Conservation (phyloP, 129 eudicot genomes). For the Gnaphalium uliginosum region DNA sequence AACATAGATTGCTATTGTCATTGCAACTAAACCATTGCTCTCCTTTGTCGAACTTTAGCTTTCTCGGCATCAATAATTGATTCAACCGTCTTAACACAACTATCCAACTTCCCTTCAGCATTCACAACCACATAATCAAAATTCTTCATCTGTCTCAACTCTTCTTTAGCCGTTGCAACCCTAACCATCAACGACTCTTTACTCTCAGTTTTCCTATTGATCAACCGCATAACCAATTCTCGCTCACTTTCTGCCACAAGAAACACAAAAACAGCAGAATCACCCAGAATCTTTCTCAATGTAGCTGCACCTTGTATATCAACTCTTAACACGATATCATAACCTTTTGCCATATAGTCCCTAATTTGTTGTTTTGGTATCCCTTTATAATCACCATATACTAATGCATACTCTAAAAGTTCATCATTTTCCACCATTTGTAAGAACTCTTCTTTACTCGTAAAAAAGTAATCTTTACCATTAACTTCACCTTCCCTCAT, state of each 20-base stretch:
- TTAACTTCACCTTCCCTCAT: conserved; percentile 73
- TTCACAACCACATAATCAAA: conserved; percentile 91
- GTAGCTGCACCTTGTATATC: conserved; percentile 84
- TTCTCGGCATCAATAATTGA: conserved; percentile 93
- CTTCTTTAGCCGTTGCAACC: conserved; percentile 75
- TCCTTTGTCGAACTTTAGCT: conserved; percentile 67
- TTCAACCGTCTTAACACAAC: conserved; percentile 61
- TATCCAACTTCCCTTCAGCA: conserved; percentile 74
- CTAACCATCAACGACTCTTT: conserved; percentile 76
- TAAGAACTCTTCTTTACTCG: conserved; percentile 68
- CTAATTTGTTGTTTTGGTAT: conserved; percentile 68
- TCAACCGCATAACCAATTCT: conserved; percentile 73
- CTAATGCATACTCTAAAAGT: conserved; percentile 70
- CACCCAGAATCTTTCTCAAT: conserved; percentile 65
- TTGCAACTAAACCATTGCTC: conserved; percentile 36
- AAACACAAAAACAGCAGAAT: conserved; percentile 68
- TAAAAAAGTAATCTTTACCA: conserved; percentile 81
- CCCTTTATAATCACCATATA: conserved; percentile 69
- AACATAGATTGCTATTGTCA: conserved; percentile 8
- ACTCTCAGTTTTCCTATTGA: conserved; percentile 78
- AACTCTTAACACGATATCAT: conserved; percentile 75
- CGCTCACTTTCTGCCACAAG: conserved; percentile 83
- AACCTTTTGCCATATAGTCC: conserved; percentile 69
- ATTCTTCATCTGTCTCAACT: conserved; percentile 60
- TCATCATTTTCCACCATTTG: conserved; percentile 63